Evolutionary conservation across 129 eudicot species (phyloP), one percentile per base, ranked within the genome.

Genomic region (Helichrysum umbraculigerum): DNA sequence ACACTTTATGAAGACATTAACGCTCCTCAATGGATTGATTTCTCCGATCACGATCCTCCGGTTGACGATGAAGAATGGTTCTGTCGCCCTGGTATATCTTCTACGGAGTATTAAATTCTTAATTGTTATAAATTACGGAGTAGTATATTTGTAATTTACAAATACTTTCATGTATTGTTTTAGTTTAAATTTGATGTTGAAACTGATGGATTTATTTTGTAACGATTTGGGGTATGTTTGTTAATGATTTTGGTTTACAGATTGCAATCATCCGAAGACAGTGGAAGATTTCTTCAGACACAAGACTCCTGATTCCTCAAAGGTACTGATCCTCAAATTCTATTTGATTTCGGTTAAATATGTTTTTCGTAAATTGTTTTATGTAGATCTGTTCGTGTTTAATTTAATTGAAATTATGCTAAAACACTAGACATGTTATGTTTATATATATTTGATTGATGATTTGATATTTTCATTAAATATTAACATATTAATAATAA

Each of bases 221-320:
- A 39, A 41, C 54, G 51, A 73, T 41, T 52, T 79, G 5, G 25
- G 59, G 3, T 66, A 4, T 76, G 9, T 35, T 34, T 59, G 7
- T 12, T 35, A 67, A 22, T 58, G 4, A 1, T 51, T 56, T 66
- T 68, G 67, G 32, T 50, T 61, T 66, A 57, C 79, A 93, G 97
- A 84, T 83, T 93, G 98, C 63, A 81, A 93, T 79, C 98, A 94
- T 81, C 98, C 98, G 0, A 94, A 88, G 85, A 85, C 91, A 3
- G 87, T 83, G 73, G 98, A 91, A 57, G 98, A 94, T 77, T 91
- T 90, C 78, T 78, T 80, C 56, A 87, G 75, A 66, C 75, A 80
- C 20, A 78, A 56, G 39, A 74, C 41, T 41, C 71, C 93, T 22
- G 41, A 72, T 58, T 85, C 83, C 57, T 70, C 88, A 5, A 93